Conservation (phyloP, 805 yeast species). For the Myxozyma mucilagina region DNA sequence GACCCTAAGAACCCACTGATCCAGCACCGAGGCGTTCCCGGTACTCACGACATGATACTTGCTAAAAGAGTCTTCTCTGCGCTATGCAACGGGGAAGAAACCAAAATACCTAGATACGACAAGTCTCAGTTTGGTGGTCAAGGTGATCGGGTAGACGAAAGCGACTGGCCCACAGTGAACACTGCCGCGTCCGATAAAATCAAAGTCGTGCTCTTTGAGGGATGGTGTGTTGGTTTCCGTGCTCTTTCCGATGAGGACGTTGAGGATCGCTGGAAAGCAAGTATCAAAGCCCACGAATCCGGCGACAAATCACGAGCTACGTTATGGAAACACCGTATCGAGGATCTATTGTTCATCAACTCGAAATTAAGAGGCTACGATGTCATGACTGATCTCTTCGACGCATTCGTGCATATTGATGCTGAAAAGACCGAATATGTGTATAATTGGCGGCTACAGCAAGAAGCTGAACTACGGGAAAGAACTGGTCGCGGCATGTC, state of each 20-base stretch:
- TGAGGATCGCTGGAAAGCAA: conserved; percentile 29
- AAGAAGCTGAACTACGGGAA: conserved; percentile 58
- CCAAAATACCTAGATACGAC: conserved; percentile 68
- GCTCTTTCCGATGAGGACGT: conserved; percentile 44
- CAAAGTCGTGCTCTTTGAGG: conserved; percentile 79
- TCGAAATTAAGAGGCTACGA: conserved; percentile 52
- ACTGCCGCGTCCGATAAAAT: conserved; percentile 40
- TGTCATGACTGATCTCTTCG: conserved; percentile 57
- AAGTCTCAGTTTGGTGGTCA: conserved; percentile 68
- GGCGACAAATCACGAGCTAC: conserved; percentile 20
- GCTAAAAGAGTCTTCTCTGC: conserved; percentile 35
- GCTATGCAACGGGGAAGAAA: conserved; percentile 38
- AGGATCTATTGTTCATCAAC: conserved; percentile 50
- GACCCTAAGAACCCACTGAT: conserved; percentile 55
- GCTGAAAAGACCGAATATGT: conserved; percentile 64
- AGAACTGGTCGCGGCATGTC: conserved; percentile 73
- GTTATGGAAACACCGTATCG: conserved; percentile 38
- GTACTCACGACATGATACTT: conserved; percentile 77
- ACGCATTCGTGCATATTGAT: conserved; percentile 60
- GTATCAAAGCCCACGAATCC: background rate
- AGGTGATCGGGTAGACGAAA: conserved; percentile 66
- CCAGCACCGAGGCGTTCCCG: conserved; percentile 86
- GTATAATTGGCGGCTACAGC: conserved; percentile 74
- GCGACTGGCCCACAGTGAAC: conserved; percentile 44
- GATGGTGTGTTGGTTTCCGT: conserved; percentile 87